Evolutionary conservation across 2,329 filamentous ascomycete species (phyloP).

Genomic region (Trichothecium roseum): DNA sequence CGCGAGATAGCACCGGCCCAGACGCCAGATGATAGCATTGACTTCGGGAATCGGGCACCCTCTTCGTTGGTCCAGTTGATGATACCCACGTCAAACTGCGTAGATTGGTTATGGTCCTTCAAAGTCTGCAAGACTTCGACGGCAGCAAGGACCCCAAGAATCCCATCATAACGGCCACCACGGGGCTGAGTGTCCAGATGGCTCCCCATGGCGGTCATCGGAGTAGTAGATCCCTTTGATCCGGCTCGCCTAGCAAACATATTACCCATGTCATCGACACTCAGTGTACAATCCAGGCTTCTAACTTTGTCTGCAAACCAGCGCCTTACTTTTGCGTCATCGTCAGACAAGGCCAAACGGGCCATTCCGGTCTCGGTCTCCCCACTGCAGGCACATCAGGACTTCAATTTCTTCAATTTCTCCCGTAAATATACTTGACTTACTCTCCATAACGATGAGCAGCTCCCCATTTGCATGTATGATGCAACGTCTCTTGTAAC

Average conservation of each 20-base stretch:
- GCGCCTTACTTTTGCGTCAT: constrained; percentile 60
- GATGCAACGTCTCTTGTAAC: constrained; percentile 11
- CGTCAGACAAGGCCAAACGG: constrained; percentile 59
- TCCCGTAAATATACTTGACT: no score
- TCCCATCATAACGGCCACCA: constrained; percentile 66
- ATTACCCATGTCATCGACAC: constrained; percentile 68
- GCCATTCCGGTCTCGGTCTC: constrained; percentile 62
- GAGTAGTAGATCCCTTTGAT: constrained; percentile 14
- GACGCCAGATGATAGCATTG: constrained; percentile 65
- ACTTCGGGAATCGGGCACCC: constrained; percentile 67
- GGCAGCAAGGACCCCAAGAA: constrained; percentile 62
- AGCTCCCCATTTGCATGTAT: constrained; percentile 10
- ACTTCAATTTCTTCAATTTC: background rate
- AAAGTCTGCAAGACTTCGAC: constrained; percentile 63
- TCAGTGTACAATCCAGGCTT: constrained; percentile 54
- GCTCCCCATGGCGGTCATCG: constrained; percentile 58
- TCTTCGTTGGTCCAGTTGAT: constrained; percentile 81
- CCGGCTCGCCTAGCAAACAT: constrained; percentile 66
- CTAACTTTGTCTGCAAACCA: constrained; percentile 62
- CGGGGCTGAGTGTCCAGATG: constrained; percentile 57
- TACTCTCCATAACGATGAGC: constrained; percentile 14
- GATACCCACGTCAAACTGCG: constrained; percentile 60
- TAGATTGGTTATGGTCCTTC: constrained; percentile 56
- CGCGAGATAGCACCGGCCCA: constrained; percentile 62
- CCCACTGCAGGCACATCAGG: constrained; percentile 5